Evolutionary conservation across 164 flowering plant species (phyloP).

Genomic region (Cinnamomum micranthum): DNA sequence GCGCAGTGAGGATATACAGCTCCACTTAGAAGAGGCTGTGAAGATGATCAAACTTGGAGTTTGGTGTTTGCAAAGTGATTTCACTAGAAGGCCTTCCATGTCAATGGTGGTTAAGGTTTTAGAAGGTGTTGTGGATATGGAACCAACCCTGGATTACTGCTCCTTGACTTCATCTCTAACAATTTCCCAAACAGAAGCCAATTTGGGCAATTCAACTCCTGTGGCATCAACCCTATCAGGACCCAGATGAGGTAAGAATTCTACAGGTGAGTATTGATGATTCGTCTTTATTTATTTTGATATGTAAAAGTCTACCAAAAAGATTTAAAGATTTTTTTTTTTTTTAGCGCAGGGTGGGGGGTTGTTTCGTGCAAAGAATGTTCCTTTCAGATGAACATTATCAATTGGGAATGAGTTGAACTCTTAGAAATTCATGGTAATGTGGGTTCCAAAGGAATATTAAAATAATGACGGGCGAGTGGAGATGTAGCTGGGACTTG

Average conservation of each 20-base stretch:
- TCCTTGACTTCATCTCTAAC: conserved; percentile 10
- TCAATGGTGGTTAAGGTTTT: conserved; percentile 22
- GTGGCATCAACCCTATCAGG: conserved; percentile 9
- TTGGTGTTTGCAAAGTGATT: conserved; percentile 20
- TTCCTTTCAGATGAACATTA: too few relatives aligned
- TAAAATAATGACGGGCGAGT: too few relatives aligned
- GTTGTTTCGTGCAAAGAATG: too few relatives aligned
- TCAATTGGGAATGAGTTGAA: too few relatives aligned
- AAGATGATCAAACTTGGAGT: conserved; percentile 16
- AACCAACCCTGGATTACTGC: neutral
- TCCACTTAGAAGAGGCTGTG: conserved; percentile 3
- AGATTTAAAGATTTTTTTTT: too few relatives aligned
- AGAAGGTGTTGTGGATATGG: conserved; percentile 17
- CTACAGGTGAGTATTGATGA: neutral
- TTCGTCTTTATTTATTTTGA: neutral
- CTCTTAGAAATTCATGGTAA: too few relatives aligned
- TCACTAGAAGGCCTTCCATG: conserved; percentile 18
- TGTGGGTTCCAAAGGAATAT: too few relatives aligned
- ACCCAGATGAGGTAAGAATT: conserved; percentile 9
- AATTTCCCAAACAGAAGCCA: neutral
- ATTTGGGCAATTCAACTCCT: neutral
- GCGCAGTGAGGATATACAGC: neutral
- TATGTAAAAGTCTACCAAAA: too few relatives aligned
- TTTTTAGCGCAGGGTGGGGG: too few relatives aligned
- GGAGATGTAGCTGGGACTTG: too few relatives aligned